These are phyloP conservation scores for Leptosphaerulina australis DNA, from an alignment of 2,329 filamentous ascomycete species.

Conservation along the genomic window DNA sequence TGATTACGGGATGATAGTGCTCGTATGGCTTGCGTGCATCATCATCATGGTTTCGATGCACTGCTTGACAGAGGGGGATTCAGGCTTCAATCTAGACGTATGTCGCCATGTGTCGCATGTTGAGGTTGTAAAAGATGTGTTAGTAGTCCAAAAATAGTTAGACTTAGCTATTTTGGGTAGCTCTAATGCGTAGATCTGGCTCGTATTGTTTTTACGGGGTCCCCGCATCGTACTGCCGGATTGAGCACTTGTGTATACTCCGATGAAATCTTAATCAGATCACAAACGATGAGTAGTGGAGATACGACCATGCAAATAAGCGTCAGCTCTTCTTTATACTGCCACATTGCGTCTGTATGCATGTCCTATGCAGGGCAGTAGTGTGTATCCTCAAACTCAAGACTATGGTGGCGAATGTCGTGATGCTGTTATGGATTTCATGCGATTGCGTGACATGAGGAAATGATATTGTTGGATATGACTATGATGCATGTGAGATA, in stretches of 20 bases:
- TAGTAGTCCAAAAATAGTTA: slow-evolving; percentile 12
- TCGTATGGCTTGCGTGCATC: slow-evolving; percentile 11
- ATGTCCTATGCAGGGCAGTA: slow-evolving; percentile 5
- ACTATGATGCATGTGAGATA: not conserved
- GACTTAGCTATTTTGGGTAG: slow-evolving; percentile 2
- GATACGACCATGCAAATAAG: slow-evolving; percentile 1
- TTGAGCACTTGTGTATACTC: slow-evolving; percentile 1
- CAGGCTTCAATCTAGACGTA: slow-evolving; percentile 9
- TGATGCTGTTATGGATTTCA: slow-evolving; percentile 1
- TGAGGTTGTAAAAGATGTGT: slow-evolving; percentile 6
- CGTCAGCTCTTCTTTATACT: slow-evolving; percentile 13
- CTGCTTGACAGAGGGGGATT: not conserved
- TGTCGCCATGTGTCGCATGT: slow-evolving; percentile 10
- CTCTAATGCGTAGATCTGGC: slow-evolving; percentile 2
- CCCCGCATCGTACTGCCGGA: slow-evolving; percentile 7
- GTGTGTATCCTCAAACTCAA: not conserved
- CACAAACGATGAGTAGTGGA: slow-evolving; percentile 8
- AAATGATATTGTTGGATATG: not conserved
- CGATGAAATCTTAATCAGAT: slow-evolving; percentile 4
- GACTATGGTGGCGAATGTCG: slow-evolving; percentile 10
- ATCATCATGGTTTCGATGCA: not conserved
- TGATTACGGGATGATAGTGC: slow-evolving; percentile 12
- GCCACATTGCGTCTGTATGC: slow-evolving; percentile 9
- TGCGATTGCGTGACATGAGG: not conserved
- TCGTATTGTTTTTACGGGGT: slow-evolving; percentile 5